Base-by-base conservation (phyloP, 1,284 basidiomycete species). In the Microbotryomycetes sp. region DNA sequence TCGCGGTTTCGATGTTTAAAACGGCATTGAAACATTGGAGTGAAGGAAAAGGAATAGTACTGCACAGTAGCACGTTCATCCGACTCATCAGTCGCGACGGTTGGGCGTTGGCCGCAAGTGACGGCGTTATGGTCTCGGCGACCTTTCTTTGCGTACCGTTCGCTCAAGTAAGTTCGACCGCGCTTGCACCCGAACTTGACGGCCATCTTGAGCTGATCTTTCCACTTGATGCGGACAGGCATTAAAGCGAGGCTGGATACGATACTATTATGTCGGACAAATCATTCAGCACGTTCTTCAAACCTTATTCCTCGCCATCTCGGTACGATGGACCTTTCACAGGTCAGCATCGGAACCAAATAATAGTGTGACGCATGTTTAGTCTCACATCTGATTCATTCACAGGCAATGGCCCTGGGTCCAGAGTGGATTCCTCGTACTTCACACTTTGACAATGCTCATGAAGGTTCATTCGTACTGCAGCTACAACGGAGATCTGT, bases 381-480 rank as follows among this genome's bases (percentile, higher is more conserved):
- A 16, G 9, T 36, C 15, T 3, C 2, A 26, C 0, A 4, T 16
- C 25, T 16, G 19, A 36, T 19, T 2, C 3, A 19, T 46, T 26
- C 30, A 12, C 67, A 86, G 89, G 57, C 82, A 92, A 69, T 97
- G 92, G 93, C 92, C 91, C 45, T 97, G 94, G 93, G 93, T 97
- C 1, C 94, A 98, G 76, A 47, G 32, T 0, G 93, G 93, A 7
- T 97, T 92, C 77, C 80, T 97, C 56, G 93, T 92, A 0, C 78
- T 97, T n/a, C 94, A 93, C 75, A 84, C 87, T 15, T 78, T 96
- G 7, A 82, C 87, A 60, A 87, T 94, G 86, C 83, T 94, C 70
- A 96, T 96, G 92, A 96, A 96, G 76, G 84, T 96, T 80, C 92
- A 97, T 77, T 96, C 92, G 19, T 98, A 97, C 77, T 84, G 91